Conservation (phyloP, 1,284 basidiomycete species). For the Bondarzewia mesenterica region DNA sequence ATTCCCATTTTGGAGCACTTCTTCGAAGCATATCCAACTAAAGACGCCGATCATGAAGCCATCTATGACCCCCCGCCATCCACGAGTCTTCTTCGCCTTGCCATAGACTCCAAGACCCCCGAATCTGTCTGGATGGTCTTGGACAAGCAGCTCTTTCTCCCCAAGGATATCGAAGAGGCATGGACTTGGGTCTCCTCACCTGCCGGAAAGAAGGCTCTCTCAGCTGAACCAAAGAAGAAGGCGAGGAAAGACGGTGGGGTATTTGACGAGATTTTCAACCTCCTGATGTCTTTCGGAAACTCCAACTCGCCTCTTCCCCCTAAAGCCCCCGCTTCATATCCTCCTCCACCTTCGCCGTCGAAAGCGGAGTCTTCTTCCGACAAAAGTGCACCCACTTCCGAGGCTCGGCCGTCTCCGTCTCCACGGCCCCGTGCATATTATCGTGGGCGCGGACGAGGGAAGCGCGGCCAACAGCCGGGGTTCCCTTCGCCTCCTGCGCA, state of each 20-base stretch:
- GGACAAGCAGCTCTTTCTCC: constrained; percentile 41
- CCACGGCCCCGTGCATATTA: background rate
- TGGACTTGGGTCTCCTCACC: constrained; percentile 42
- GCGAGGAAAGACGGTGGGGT: constrained; percentile 24
- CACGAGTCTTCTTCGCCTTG: constrained; percentile 41
- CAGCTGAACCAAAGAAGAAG: constrained; percentile 20
- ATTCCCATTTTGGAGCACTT: constrained; percentile 45
- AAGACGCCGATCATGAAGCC: constrained; percentile 36
- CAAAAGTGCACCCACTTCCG: background rate
- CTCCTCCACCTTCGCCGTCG: background rate
- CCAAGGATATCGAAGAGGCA: constrained; percentile 37
- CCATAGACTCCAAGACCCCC: constrained; percentile 48
- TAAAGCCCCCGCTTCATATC: background rate
- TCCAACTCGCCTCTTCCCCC: constrained; percentile 39
- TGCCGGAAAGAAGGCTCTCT: constrained; percentile 16
- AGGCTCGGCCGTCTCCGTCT: background rate
- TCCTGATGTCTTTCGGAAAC: constrained; percentile 46
- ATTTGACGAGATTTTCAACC: constrained; percentile 42
- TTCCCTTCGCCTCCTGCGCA: background rate
- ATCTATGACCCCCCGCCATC: constrained; percentile 38
- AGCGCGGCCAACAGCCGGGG: background rate
- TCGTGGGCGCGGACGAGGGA: background rate
- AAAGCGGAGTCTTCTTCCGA: background rate
- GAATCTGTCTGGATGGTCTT: constrained; percentile 56
- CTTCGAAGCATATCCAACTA: constrained; percentile 47